Conservation (phyloP, 495 filamentous ascomycete species). For the Haplographium delicatum region DNA sequence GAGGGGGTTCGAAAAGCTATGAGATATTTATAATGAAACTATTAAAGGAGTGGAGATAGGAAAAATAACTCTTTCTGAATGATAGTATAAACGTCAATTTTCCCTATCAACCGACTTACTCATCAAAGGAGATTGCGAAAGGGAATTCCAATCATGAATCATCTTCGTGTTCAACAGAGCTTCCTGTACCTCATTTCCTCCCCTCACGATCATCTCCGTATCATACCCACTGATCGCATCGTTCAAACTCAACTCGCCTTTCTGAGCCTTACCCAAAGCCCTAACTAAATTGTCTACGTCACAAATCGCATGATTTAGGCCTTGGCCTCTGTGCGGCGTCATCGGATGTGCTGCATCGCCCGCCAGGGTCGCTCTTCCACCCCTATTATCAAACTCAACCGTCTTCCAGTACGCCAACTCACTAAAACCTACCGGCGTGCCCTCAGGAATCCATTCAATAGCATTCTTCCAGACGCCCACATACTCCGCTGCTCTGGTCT, state of each 20-base stretch:
- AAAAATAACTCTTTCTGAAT: too few relatives aligned
- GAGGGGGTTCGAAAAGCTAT: too few relatives aligned
- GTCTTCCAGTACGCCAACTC: slow-evolving; percentile 37
- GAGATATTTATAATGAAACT: too few relatives aligned
- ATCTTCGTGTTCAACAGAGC: slow-evolving; percentile 6
- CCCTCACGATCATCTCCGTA: slow-evolving; percentile 13
- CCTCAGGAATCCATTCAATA: slow-evolving; percentile 42
- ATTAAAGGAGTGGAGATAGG: too few relatives aligned
- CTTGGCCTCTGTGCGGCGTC: slow-evolving; percentile 54
- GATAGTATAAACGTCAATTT: too few relatives aligned
- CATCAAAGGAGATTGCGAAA: slow-evolving; percentile 7
- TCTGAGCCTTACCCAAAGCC: slow-evolving; percentile 3
- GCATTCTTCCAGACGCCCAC: too few relatives aligned
- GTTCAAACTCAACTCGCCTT: not conserved
- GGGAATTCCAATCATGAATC: slow-evolving; percentile 14
- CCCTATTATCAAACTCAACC: slow-evolving; percentile 41
- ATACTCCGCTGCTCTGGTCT: too few relatives aligned
- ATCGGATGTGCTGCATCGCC: slow-evolving; percentile 63
- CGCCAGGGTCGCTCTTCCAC: slow-evolving; percentile 44
- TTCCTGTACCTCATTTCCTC: slow-evolving; percentile 7
- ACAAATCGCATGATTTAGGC: slow-evolving; percentile 43
- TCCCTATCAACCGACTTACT: too few relatives aligned
- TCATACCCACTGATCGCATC: slow-evolving; percentile 11
- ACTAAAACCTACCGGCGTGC: slow-evolving; percentile 34
- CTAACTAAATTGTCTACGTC: slow-evolving; percentile 40